Percentiles rank a stretch among this genome's conserved stretches.
Conservation (phyloP, 306 rosid species). For the Vigna hirtella region DNA sequence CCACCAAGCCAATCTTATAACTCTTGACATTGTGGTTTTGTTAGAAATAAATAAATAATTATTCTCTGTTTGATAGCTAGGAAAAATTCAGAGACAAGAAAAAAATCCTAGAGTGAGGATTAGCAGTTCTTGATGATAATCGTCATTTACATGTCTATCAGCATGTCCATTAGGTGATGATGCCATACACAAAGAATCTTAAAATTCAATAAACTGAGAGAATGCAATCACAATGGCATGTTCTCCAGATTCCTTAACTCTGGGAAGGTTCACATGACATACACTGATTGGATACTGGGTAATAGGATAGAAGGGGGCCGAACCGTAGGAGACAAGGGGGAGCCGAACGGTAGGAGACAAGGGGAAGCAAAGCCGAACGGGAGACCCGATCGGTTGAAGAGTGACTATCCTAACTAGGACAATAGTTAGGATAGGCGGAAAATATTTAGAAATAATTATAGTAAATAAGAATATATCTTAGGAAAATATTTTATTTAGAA, state of each 20-base stretch:
- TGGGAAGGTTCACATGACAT: conserved; percentile 19
- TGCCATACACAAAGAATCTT: not conserved
- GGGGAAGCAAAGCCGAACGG: too few species aligned
- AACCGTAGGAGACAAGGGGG: too few species aligned
- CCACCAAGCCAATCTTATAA: too few species aligned
- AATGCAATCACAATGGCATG: conserved; percentile 12
- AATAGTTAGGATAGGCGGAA: too few species aligned
- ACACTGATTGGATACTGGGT: not conserved
- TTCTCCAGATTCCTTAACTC: conserved; percentile 24
- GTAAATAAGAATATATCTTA: too few species aligned
- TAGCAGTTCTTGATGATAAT: not conserved
- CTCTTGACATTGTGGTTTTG: not conserved
- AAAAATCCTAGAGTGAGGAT: not conserved
- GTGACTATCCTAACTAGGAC: too few species aligned
- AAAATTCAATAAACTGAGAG: conserved; percentile 17
- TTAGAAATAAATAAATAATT: not conserved
- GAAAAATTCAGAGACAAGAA: not conserved
- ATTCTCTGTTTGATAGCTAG: not conserved
- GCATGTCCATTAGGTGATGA: conserved; percentile 2
- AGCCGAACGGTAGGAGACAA: too few species aligned
- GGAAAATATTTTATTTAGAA: too few species aligned
- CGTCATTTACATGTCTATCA: conserved; percentile 1
- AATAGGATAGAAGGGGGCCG: too few species aligned
- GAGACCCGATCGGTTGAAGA: too few species aligned
- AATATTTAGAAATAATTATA: too few species aligned